Evolutionary conservation across 306 rosid species (phyloP).

Genomic region (Hippophae rhamnoides): DNA sequence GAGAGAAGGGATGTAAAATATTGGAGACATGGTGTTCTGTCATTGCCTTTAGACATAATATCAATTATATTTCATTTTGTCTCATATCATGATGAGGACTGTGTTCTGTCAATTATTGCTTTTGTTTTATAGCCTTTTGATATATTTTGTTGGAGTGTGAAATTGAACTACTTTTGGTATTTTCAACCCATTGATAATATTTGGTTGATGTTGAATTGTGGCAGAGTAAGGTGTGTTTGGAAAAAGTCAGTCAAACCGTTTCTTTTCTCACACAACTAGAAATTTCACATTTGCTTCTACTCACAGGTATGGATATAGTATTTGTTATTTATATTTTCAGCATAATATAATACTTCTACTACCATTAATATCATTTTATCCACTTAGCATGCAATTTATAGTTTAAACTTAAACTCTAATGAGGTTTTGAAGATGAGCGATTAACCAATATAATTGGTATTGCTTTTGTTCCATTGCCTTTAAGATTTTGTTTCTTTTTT

Average conservation of each 20-base stretch:
- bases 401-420: background rate
- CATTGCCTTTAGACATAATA: too few species aligned
- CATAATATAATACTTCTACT: background rate
- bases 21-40: too few species aligned
- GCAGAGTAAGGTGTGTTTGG: conserved; percentile 85
- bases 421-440: background rate
- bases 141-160: background rate
- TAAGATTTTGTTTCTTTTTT: background rate
- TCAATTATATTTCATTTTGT: too few species aligned
- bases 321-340: background rate
- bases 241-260: conserved; percentile 64
- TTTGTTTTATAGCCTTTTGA: background rate
- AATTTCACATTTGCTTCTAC: conserved; percentile 58
- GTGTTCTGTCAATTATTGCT: background rate
- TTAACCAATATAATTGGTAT: background rate
- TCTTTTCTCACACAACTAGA: conserved; percentile 46
- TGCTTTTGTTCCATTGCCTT: background rate
- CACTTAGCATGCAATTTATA: background rate
- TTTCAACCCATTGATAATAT: conserved; percentile 10
- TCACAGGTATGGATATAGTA: conserved; percentile 47
- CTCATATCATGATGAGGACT: background rate
- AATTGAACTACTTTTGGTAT: conserved; percentile 3
- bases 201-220: conserved; percentile 14
- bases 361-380: background rate
- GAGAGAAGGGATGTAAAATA: too few species aligned